phyloP scores from a whole-genome alignment of 495 filamentous ascomycete species.

The Aspergillus baeticus region DNA sequence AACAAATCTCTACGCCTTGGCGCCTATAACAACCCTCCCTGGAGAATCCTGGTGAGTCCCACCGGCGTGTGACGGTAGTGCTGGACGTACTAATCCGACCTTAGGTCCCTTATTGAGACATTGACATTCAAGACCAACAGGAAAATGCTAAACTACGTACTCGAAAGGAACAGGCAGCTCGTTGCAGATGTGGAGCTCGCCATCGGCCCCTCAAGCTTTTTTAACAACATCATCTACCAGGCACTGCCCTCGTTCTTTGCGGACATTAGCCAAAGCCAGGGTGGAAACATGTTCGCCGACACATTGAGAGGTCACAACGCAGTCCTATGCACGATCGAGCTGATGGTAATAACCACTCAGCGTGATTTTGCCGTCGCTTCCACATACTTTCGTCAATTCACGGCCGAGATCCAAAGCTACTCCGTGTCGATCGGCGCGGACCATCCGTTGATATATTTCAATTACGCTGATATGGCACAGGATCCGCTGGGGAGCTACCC shows the following conservation, averaged over 20 bases:
- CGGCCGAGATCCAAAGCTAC: not conserved
- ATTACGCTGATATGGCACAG: conserved; percentile 33
- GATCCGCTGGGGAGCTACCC: conserved; percentile 40
- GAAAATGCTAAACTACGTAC: too few relatives aligned
- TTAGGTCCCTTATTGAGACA: too few relatives aligned
- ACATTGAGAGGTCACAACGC: not conserved
- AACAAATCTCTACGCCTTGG: too few relatives aligned
- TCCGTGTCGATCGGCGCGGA: not conserved
- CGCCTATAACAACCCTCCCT: too few relatives aligned
- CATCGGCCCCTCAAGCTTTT: too few relatives aligned
- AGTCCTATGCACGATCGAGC: not conserved
- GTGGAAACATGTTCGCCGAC: not conserved
- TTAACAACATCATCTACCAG: not conserved
- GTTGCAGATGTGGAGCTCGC: too few relatives aligned
- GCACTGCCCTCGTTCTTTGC: not conserved
- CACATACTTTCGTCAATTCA: not conserved
- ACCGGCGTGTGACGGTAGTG: too few relatives aligned
- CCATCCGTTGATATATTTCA: conserved; percentile 5
- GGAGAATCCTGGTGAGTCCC: too few relatives aligned
- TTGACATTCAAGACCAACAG: too few relatives aligned
- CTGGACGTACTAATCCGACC: too few relatives aligned
- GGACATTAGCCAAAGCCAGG: not conserved
- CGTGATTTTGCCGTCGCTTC: not conserved
- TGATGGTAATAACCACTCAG: not conserved
- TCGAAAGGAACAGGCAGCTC: too few relatives aligned